Evolutionary conservation across 1,284 basidiomycete species (phyloP).

Genomic region (Volvariella volvacea): DNA sequence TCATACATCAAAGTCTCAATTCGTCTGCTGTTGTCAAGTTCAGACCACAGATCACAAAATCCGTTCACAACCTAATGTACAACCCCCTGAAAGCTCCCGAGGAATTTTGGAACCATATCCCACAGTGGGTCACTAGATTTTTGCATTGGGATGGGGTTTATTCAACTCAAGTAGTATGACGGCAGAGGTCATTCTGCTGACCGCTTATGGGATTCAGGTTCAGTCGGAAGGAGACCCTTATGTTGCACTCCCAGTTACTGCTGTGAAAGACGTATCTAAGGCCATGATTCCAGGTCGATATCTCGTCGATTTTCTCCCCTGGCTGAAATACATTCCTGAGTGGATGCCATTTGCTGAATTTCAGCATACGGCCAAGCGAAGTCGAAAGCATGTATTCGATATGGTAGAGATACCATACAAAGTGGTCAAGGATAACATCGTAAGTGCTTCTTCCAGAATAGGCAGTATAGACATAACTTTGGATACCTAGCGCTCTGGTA

Average conservation of each 20-base stretch:
- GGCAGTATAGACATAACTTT: too few species aligned
- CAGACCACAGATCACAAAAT: too few species aligned
- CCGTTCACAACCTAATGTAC: too few species aligned
- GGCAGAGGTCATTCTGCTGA: constrained; percentile 13
- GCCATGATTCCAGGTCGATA: constrained; percentile 12
- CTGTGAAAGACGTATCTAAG: background rate
- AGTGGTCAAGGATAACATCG: constrained; percentile 13
- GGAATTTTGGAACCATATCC: too few species aligned
- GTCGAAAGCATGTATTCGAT: constrained; percentile 14
- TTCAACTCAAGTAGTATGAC: constrained; percentile 16
- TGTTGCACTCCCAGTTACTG: constrained; percentile 9
- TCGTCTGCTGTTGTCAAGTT: too few species aligned
- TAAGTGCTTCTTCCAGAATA: background rate
- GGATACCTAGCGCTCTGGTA: too few species aligned
- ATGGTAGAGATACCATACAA: constrained; percentile 25
- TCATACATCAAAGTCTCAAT: too few species aligned
- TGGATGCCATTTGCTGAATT: constrained; percentile 39
- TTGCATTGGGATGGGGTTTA: too few species aligned
- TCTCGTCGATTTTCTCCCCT: constrained; percentile 11
- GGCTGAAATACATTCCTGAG: constrained; percentile 27
- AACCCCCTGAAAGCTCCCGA: too few species aligned
- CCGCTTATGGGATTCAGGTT: constrained; percentile 4
- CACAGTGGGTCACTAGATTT: too few species aligned
- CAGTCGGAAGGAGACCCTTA: constrained; percentile 9
- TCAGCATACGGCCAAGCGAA: constrained; percentile 27